These are phyloP conservation scores for Fusarium sp. DNA, from an alignment of 2,329 filamentous ascomycete genomes.

Conservation along the genomic window DNA sequence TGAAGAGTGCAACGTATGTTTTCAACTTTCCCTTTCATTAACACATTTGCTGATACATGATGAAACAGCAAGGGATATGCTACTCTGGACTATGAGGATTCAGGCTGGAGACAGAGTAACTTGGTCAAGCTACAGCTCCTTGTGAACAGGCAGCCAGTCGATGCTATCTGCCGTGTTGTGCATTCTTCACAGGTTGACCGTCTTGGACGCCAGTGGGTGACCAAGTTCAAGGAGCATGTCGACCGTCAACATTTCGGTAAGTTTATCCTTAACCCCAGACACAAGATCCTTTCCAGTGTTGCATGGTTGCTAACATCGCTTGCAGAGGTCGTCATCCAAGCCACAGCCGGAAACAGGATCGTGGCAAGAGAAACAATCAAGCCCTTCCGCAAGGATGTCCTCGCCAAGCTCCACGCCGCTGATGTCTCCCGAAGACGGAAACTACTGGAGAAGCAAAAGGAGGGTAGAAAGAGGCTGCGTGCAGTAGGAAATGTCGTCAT, in stretches of 20 bases:
- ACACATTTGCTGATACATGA: neutral
- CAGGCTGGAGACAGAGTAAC: constrained; percentile 82
- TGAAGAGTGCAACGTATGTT: constrained; percentile 81
- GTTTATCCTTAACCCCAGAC: constrained; percentile 10
- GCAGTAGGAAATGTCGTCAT: constrained; percentile 93
- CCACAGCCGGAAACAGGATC: constrained; percentile 82
- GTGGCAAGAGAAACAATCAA: constrained; percentile 95
- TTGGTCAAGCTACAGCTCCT: constrained; percentile 92
- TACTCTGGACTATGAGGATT: constrained; percentile 95
- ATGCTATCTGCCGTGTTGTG: constrained; percentile 91
- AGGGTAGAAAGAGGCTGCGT: constrained; percentile 87
- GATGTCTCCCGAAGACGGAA: constrained; percentile 87
- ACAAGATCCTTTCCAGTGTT: neutral
- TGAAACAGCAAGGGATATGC: constrained; percentile 82
- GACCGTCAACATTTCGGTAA: constrained; percentile 89
- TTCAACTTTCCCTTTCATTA: rapidly evolving
- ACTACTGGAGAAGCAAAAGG: constrained; percentile 95
- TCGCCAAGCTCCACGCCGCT: constrained; percentile 91
- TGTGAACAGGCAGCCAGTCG: constrained; percentile 92
- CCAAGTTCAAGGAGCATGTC: constrained; percentile 96
- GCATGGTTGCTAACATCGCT: neutral
- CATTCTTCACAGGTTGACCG: constrained; percentile 84
- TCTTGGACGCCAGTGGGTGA: constrained; percentile 87
- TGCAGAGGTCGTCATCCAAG: constrained; percentile 90
- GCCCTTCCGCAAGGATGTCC: constrained; percentile 94